Conservation (phyloP, 495 filamentous ascomycete genomes). For the Parathielavia hyrcaniae region DNA sequence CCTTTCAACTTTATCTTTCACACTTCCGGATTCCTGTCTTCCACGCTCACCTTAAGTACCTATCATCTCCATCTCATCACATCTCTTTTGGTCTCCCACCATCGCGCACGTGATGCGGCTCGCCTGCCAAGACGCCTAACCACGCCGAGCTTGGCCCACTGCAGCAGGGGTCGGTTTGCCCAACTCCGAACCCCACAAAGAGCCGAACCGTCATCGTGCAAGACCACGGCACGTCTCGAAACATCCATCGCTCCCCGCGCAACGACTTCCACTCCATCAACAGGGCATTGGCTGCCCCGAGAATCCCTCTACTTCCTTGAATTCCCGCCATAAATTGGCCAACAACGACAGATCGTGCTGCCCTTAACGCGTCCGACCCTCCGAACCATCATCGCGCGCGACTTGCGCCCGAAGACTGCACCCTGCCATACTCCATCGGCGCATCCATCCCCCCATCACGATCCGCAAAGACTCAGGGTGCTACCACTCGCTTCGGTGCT, state of each 20-base stretch:
- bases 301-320: too few relatives aligned
- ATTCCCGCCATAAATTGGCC: too few relatives aligned
- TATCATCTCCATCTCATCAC: not conserved
- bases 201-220: conserved; percentile 11
- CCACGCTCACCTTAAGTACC: not conserved
- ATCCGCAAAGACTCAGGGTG: too few relatives aligned
- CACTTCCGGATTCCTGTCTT: not conserved
- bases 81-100: not conserved
- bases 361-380: too few relatives aligned
- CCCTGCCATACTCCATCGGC: not conserved
- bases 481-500: too few relatives aligned
- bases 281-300: too few relatives aligned
- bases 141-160: not conserved
- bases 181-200: conserved; percentile 22
- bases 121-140: conserved; percentile 8
- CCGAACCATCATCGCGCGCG: too few relatives aligned
- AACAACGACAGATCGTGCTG: too few relatives aligned
- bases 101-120: conserved; percentile 27
- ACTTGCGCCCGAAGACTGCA: not conserved
- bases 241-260: conserved; percentile 4
- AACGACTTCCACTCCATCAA: not conserved
- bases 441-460: too few relatives aligned
- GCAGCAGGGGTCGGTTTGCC: conserved; percentile 22
- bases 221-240: not conserved
- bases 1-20: not conserved